These are phyloP conservation scores for Thinopyrum elongatum DNA, from an alignment of 176 grass and related monocot species.

Conservation along the genomic window DNA sequence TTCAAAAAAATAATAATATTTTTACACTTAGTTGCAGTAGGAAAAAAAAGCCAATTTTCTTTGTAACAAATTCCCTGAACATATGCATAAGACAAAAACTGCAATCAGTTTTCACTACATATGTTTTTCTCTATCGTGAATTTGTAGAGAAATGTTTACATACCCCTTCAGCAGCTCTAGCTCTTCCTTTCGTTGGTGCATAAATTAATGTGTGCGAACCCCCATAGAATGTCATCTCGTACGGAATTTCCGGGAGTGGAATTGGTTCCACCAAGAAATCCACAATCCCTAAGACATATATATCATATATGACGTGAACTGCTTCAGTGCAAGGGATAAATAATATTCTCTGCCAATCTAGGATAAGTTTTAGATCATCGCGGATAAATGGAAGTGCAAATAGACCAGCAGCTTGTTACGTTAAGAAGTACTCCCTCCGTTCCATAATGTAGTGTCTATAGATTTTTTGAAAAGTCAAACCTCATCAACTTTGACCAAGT, in stretches of 20 bases:
- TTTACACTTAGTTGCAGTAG: neutral
- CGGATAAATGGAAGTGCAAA: neutral
- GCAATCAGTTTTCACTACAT: neutral
- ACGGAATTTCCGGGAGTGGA: constrained; percentile 8
- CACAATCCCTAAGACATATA: constrained; percentile 30
- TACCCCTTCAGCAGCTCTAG: constrained; percentile 39
- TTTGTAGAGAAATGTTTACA: neutral
- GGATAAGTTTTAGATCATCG: neutral
- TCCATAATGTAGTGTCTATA: no score
- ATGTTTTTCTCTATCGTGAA: neutral
- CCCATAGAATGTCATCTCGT: constrained; percentile 9
- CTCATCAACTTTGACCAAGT: no score
- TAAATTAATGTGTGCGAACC: neutral
- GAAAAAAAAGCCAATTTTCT: neutral
- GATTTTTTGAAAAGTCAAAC: no score
- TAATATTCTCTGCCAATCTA: neutral
- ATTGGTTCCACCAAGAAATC: neutral
- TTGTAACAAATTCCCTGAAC: neutral
- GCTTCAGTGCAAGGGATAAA: neutral
- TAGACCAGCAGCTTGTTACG: neutral
- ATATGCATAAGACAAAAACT: neutral
- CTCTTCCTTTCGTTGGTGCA: constrained; percentile 36
- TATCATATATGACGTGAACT: neutral
- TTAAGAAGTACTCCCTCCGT: no score
- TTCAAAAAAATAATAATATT: no score